Base-by-base conservation (phyloP, 1,284 basidiomycete genomes). In the Porodaedalea pini region DNA sequence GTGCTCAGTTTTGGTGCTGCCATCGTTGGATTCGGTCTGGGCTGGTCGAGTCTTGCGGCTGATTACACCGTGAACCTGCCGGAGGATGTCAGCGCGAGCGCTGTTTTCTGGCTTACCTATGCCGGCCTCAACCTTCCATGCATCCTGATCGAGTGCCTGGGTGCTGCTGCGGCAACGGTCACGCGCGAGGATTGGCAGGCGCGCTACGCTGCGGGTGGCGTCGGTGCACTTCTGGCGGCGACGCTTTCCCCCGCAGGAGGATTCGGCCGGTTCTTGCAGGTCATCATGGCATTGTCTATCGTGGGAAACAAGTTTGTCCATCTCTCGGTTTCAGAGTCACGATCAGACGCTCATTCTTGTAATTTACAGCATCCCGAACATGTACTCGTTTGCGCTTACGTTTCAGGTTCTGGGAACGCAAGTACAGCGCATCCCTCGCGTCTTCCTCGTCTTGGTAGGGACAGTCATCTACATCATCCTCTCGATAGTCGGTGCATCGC, bases 41-140 rank as follows among this genome's bases (percentile, higher is more conserved):
- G 67, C 10, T 68, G 67, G 67, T 60, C 62, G 13, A 62, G 59
- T 19, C 60, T 66, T 32, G 65, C 67, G 21, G 67, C 67, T 17
- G 71, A 70, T 57, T 69, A 65, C 56, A 64, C 69, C 34, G 72
- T 72, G 56, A 66, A 71, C 61, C 63, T 73, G 58, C 69, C 71
- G 10, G 67, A 67, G 57, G 58, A 70, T 41, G 68, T 69, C 7
- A 60, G 66, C 29, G 56, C 63, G 15, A 52, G 45, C 44, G 68
- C 68, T 54, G 62, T 75, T 47, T 74, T 74, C 61, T 39, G 60
- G 43, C 64, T 63, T 50, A 74, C 71, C 21, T 73, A 69, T 57
- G 47, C 65, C 41, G 72, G 72, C n/a, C 66, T 73, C 37, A 69
- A 67, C 64, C 58, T 69, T 23, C 64, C 63, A 10, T 58, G 64